Evolutionary conservation across 192 early-diverging fungal genomes (phyloP).

Genomic region (Coemansia sp.): DNA sequence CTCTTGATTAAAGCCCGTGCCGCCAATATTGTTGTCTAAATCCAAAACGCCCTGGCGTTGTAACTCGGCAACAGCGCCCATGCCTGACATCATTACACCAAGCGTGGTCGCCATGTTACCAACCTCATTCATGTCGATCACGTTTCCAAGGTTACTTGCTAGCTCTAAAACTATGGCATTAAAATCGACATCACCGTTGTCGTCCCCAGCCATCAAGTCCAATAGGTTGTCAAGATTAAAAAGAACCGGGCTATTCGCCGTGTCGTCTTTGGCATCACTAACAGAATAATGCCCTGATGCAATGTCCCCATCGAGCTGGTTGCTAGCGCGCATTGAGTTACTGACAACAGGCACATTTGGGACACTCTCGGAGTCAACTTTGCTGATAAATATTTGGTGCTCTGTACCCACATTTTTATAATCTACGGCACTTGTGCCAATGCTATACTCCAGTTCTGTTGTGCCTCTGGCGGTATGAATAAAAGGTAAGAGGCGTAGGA

Average conservation of each 20-base stretch:
- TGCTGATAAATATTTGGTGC: constrained; percentile 8
- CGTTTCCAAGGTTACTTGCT: constrained; percentile 42
- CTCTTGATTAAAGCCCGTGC: constrained; percentile 4
- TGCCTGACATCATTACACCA: constrained; percentile 43
- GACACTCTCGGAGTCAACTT: background rate
- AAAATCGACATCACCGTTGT: constrained; percentile 47
- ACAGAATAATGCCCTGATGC: background rate
- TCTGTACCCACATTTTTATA: constrained; percentile 18
- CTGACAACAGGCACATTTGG: background rate
- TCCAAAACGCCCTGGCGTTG: constrained; percentile 18
- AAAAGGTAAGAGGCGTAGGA: background rate
- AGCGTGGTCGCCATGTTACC: constrained; percentile 40
- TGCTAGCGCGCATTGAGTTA: background rate
- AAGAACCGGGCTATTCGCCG: background rate
- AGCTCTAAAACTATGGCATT: constrained; percentile 42
- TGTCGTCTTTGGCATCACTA: background rate
- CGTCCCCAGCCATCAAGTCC: constrained; percentile 46
- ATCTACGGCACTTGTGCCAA: background rate
- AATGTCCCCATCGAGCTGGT: background rate
- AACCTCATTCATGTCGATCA: constrained; percentile 49
- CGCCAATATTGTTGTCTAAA: background rate
- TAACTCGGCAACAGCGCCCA: constrained; percentile 32
- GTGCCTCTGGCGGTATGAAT: background rate
- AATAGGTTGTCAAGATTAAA: constrained; percentile 44
- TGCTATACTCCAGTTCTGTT: background rate